Percentiles rank a stretch among this genome's conserved stretches.
Conservation (phyloP, 768 basidiomycete species). For the Filobasidium floriforme region DNA sequence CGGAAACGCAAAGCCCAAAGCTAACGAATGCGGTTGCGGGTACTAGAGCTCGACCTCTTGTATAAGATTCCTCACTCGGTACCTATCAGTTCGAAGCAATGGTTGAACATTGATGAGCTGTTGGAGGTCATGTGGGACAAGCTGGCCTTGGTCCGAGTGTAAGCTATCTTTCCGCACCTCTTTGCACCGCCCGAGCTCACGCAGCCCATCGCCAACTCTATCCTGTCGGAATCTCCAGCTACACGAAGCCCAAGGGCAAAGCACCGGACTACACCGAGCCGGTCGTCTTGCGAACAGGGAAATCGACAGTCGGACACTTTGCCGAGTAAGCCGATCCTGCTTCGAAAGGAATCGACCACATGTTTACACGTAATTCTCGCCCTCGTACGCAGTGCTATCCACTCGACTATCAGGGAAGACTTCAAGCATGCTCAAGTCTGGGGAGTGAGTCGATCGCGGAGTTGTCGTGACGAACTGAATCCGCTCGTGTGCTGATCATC, state of each 20-base stretch:
- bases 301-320: constrained; percentile 69
- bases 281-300: constrained; percentile 60
- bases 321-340: not conserved
- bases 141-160: constrained; percentile 85
- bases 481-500: no score
- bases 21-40: not conserved
- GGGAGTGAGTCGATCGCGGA: no score
- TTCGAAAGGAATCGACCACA: no score
- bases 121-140: constrained; percentile 88
- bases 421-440: constrained; percentile 85
- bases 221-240: constrained; percentile 29
- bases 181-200: no score
- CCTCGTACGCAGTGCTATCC: constrained; percentile 61
- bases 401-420: constrained; percentile 95
- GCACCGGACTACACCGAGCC: constrained; percentile 84
- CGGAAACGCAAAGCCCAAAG: not conserved
- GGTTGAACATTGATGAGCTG: constrained; percentile 95
- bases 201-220: not conserved
- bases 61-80: constrained; percentile 86
- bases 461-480: no score
- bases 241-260: constrained; percentile 89
- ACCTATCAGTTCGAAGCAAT: constrained; percentile 79
- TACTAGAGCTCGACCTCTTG: constrained; percentile 72
- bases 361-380: no score
- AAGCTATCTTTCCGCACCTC: constrained; percentile 18